phyloP scores from a whole-genome alignment of 768 basidiomycete species.

The Auricularia sp. region DNA sequence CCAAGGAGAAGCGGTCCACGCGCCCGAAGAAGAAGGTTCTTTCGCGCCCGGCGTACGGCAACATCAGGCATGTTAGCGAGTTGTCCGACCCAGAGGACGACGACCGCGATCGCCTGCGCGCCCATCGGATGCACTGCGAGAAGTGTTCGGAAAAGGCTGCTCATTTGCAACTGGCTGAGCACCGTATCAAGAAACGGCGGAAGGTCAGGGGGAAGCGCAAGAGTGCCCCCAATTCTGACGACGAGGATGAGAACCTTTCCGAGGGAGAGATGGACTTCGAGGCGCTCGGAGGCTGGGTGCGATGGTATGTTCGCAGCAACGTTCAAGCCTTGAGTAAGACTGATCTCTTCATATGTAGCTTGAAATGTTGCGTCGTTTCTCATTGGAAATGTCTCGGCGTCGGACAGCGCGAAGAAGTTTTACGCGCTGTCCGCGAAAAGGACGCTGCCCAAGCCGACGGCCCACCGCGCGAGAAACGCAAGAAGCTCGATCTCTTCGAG shows the following conservation, averaged over 20 bases:
- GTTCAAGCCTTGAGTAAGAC: not conserved
- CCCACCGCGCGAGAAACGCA: slow-evolving; percentile 33
- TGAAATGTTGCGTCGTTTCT: slow-evolving; percentile 64
- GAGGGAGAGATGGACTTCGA: slow-evolving; percentile 42
- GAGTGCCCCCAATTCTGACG: slow-evolving; percentile 30
- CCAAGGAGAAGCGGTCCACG: not conserved
- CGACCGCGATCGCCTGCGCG: slow-evolving; percentile 35
- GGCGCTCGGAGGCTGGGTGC: slow-evolving; percentile 69
- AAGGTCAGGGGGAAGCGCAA: slow-evolving; percentile 32
- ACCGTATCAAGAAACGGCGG: slow-evolving; percentile 14
- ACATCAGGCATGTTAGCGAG: slow-evolving; percentile 32
- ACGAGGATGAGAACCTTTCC: slow-evolving; percentile 43
- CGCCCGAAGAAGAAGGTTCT: not conserved
- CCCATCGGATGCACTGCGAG: slow-evolving; percentile 58
- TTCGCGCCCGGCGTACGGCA: slow-evolving; percentile 22
- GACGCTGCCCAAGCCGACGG: slow-evolving; percentile 8
- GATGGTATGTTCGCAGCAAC: slow-evolving; percentile 43
- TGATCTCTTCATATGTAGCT: slow-evolving; percentile 27
- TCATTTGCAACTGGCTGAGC: slow-evolving; percentile 35
- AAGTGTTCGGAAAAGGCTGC: slow-evolving; percentile 56
- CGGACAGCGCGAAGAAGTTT: slow-evolving; percentile 61
- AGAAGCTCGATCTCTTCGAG: slow-evolving; percentile 38
- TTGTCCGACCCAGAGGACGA: slow-evolving; percentile 43
- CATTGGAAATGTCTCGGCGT: slow-evolving; percentile 69
- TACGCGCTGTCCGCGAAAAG: slow-evolving; percentile 47